Percentiles rank a stretch among this genome's conserved stretches.
phyloP scores from a whole-genome alignment of 1,139 yeast genomes.

The Blastobotrys buckinghamii region DNA sequence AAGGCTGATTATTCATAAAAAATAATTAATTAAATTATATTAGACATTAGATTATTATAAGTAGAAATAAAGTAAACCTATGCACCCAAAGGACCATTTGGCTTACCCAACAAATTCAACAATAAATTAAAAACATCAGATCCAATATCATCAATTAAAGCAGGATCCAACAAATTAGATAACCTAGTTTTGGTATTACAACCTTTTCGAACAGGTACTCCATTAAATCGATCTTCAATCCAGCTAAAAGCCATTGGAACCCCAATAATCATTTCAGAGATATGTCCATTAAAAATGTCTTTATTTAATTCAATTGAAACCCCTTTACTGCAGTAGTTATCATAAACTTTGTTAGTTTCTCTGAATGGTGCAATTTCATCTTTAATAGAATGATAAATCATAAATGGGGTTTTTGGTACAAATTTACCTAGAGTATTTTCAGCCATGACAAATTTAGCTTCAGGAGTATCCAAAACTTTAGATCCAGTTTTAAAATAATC shows the following conservation, averaged over 20 bases:
- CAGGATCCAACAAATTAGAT: conserved; percentile 2
- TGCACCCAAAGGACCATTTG: background rate
- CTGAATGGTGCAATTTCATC: conserved; percentile 26
- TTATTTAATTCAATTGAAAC: conserved; percentile 21
- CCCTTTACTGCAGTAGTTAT: conserved; percentile 10
- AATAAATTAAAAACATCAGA: conserved; percentile 3
- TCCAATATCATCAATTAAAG: conserved; percentile 4
- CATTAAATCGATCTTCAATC: conserved; percentile 12
- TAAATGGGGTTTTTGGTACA: conserved; percentile 24
- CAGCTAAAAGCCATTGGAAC: conserved; percentile 8
- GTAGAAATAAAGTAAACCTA: no score
- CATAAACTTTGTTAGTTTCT: conserved; percentile 17
- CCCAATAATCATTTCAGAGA: conserved; percentile 7
- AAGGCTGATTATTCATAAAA: no score
- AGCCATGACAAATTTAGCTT: conserved; percentile 13
- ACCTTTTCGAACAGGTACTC: conserved; percentile 6
- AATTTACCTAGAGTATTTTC: conserved; percentile 19
- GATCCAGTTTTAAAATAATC: conserved; percentile 19
- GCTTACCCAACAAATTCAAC: background rate
- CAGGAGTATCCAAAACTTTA: conserved; percentile 14
- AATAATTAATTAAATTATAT: no score
- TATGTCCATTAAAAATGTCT: conserved; percentile 10
- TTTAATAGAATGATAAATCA: conserved; percentile 28
- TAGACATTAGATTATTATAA: no score
- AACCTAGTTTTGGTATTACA: conserved; percentile 1